Conservation (phyloP, 2,329 filamentous ascomycete genomes). For the Aspergillus fumigatus region DNA sequence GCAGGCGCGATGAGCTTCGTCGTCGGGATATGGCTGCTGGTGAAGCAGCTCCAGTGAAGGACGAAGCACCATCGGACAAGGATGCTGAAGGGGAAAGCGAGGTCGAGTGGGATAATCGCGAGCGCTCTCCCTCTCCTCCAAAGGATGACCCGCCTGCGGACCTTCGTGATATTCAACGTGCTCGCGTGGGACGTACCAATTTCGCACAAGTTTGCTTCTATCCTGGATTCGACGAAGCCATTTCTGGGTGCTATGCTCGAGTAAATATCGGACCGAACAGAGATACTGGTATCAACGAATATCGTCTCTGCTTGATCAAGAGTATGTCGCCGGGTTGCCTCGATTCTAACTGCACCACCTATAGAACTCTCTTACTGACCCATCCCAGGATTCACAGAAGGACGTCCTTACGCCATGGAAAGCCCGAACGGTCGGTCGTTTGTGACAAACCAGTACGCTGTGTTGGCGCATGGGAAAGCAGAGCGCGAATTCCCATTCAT, state of each 20-base stretch:
- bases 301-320: constrained; percentile 86
- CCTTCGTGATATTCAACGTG: constrained; percentile 76
- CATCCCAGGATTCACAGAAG: constrained; percentile 64
- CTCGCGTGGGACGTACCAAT: constrained; percentile 76
- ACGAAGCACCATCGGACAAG: constrained; percentile 57
- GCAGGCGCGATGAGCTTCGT: constrained; percentile 45
- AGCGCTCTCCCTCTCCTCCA: constrained; percentile 46
- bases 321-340: constrained; percentile 46
- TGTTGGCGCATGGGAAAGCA: constrained; percentile 75
- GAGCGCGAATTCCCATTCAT: constrained; percentile 86
- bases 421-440: constrained; percentile 69
- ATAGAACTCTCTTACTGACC: background rate
- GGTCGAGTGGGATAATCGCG: constrained; percentile 66
- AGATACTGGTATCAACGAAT: constrained; percentile 67
- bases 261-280: constrained; percentile 76
- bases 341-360: no score
- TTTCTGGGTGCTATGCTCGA: constrained; percentile 79
- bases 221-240: constrained; percentile 77
- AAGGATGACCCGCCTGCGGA: constrained; percentile 67
- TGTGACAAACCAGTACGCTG: constrained; percentile 79
- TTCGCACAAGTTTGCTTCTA: constrained; percentile 93
- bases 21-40: constrained; percentile 37
- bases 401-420: constrained; percentile 78
- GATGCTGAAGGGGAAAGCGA: constrained; percentile 71
- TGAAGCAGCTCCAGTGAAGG: constrained; percentile 59